Conservation (phyloP, 805 yeast genomes). For the Candida coleopterorum region DNA sequence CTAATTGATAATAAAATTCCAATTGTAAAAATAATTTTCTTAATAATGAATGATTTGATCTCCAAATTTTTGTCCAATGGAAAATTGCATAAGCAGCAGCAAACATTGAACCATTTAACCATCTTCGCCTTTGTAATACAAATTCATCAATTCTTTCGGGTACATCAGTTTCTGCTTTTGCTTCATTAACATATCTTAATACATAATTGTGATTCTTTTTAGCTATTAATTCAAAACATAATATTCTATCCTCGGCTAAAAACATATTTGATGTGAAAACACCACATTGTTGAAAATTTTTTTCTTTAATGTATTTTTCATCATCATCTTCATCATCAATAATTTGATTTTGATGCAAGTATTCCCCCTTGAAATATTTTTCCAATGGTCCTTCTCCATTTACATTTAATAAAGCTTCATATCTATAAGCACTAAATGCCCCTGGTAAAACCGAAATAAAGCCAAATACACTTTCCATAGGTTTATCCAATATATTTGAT, state of each 20-base stretch:
- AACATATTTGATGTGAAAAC: conserved; percentile 95
- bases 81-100: conserved; percentile 89
- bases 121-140: conserved; percentile 92
- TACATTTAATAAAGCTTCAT: conserved; percentile 65
- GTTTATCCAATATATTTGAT: conserved; percentile 91
- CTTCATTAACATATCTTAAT: conserved; percentile 78
- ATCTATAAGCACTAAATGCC: conserved; percentile 93
- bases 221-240: conserved; percentile 94
- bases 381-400: conserved; percentile 82
- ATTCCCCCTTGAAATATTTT: conserved; percentile 90
- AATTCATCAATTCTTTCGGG: conserved; percentile 95
- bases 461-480: conserved; percentile 92
- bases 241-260: conserved; percentile 91
- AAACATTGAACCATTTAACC: conserved; percentile 97
- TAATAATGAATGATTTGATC: conserved; percentile 74
- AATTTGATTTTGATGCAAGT: conserved; percentile 59
- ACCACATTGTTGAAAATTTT: conserved; percentile 46
- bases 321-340: conserved; percentile 32
- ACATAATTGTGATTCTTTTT: conserved; percentile 71
- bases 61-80: conserved; percentile 86
- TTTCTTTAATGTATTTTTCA: conserved; percentile 35
- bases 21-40: conserved; percentile 79
- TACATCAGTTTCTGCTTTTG: conserved; percentile 92
- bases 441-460: conserved; percentile 94
- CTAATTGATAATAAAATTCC: conserved; percentile 80